Conservation (phyloP, 768 basidiomycete genomes). For the Lactarius hatsudake region DNA sequence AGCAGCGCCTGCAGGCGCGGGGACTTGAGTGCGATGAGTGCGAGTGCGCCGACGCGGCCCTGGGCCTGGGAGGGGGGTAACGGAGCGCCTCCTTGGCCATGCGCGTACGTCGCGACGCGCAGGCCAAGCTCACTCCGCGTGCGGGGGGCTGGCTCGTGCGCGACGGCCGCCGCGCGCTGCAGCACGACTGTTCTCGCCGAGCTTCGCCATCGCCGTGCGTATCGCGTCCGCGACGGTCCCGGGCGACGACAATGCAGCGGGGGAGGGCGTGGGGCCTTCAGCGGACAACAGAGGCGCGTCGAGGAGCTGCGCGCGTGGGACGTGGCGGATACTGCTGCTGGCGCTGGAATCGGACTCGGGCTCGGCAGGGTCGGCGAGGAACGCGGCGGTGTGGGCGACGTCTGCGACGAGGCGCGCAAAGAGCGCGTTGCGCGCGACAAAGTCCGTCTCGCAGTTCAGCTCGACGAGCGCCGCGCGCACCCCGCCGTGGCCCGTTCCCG, state of each 20-base stretch:
- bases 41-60: conserved; percentile 25
- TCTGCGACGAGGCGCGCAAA: conserved; percentile 44
- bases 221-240: conserved; percentile 61
- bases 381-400: conserved; percentile 73
- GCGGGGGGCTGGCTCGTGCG: conserved; percentile 31
- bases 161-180: conserved; percentile 47
- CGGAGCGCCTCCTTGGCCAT: conserved; percentile 10
- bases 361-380: conserved; percentile 47
- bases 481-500: conserved; percentile 40
- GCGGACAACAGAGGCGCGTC: conserved; percentile 68
- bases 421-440: conserved; percentile 82
- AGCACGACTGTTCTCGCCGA: conserved; percentile 79
- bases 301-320: conserved; percentile 50
- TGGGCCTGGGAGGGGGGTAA: neutral
- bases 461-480: conserved; percentile 86
- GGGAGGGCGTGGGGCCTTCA: neutral
- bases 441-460: conserved; percentile 96
- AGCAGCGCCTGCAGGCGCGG: conserved; percentile 17
- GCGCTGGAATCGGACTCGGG: conserved; percentile 23
- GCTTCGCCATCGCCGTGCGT: conserved; percentile 65
- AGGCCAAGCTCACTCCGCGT: conserved; percentile 11
- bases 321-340: conserved; percentile 42
- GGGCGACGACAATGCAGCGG: conserved; percentile 32
- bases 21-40: conserved; percentile 25
- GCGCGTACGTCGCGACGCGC: conserved; percentile 24